A percentile compares a stretch with the other conserved stretches of the same genome.
Evolutionary conservation across 345 rosid species (phyloP).

Genomic region (Euphorbia peplus): DNA sequence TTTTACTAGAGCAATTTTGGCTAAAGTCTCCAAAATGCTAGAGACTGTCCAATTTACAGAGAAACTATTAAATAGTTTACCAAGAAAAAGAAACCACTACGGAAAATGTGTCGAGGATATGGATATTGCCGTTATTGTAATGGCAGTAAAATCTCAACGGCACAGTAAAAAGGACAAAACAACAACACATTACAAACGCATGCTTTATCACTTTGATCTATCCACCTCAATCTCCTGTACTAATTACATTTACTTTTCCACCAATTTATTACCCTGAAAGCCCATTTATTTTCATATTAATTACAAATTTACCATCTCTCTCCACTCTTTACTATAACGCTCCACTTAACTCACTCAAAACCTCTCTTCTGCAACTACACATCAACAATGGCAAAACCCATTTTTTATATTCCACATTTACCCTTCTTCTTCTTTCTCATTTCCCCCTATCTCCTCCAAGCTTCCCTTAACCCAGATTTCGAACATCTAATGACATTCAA

Average conservation of each 20-base stretch:
- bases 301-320: conserved; percentile 18
- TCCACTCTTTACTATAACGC: conserved; percentile 5
- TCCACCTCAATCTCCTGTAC: not conserved
- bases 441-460: conserved; percentile 13
- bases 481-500: conserved; percentile 52
- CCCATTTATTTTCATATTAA: conserved; percentile 11
- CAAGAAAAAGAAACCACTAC: too few species aligned
- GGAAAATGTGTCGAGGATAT: too few species aligned
- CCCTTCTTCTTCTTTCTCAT: conserved; percentile 14
- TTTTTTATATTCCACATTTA: conserved; percentile 13
- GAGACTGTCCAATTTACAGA: too few species aligned
- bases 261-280: conserved; percentile 15
- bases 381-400: conserved; percentile 46
- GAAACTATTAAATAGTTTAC: too few species aligned
- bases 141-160: not conserved
- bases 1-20: too few species aligned
- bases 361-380: conserved; percentile 7
- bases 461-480: conserved; percentile 46
- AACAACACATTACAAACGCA: conserved; percentile 12
- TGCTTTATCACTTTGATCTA: conserved; percentile 17
- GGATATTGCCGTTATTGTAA: too few species aligned
- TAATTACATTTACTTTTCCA: not conserved
- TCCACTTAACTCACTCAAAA: conserved; percentile 16
- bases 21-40: too few species aligned
- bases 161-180: not conserved